A percentile compares a stretch with the other conserved stretches of the same genome.
These are phyloP conservation scores for Rosellinia necatrix DNA, from an alignment of 2,329 filamentous ascomycete genomes.

Conservation along the genomic window DNA sequence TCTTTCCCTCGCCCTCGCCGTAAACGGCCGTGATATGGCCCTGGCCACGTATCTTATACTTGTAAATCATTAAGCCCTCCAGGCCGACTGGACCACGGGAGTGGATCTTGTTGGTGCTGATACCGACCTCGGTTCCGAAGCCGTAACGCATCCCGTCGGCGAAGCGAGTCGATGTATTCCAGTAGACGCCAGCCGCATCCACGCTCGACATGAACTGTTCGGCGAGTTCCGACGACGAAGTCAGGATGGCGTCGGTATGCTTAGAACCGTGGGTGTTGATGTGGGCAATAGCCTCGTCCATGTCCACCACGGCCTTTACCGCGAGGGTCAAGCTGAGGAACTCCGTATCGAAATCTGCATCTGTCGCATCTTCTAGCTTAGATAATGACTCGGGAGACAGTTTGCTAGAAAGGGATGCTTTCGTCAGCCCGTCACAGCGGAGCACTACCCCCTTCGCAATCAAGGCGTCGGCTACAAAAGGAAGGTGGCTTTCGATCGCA, in stretches of 20 bases:
- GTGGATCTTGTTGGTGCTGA: conserved; percentile 99
- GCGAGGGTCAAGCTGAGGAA: conserved; percentile 85
- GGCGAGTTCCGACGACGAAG: conserved; percentile 67
- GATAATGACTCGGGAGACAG: conserved; percentile 44
- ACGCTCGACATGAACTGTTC: conserved; percentile 83
- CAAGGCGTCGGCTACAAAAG: conserved; percentile 73
- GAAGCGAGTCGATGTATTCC: conserved; percentile 94
- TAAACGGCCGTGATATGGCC: conserved; percentile 85
- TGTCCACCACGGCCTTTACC: conserved; percentile 73
- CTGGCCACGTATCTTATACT: conserved; percentile 84
- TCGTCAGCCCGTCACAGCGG: conserved; percentile 75
- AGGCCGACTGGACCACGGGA: conserved; percentile 89
- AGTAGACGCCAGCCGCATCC: conserved; percentile 92
- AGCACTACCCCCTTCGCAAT: conserved; percentile 78
- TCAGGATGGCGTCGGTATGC: conserved; percentile 92
- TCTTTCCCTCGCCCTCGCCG: conserved; percentile 64
- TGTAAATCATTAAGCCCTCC: conserved; percentile 95
- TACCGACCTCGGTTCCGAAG: conserved; percentile 97
- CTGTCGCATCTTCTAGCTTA: conserved; percentile 66
- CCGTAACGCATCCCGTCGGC: conserved; percentile 97
- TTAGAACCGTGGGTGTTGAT: conserved; percentile 92
- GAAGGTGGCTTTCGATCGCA: conserved; percentile 69
- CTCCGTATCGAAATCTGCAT: conserved; percentile 83
- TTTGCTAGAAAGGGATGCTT: conserved; percentile 62
- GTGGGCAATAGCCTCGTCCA: conserved; percentile 78